Base-by-base conservation (phyloP, 176 grass and related monocot genomes). In the Zea luxurians region DNA sequence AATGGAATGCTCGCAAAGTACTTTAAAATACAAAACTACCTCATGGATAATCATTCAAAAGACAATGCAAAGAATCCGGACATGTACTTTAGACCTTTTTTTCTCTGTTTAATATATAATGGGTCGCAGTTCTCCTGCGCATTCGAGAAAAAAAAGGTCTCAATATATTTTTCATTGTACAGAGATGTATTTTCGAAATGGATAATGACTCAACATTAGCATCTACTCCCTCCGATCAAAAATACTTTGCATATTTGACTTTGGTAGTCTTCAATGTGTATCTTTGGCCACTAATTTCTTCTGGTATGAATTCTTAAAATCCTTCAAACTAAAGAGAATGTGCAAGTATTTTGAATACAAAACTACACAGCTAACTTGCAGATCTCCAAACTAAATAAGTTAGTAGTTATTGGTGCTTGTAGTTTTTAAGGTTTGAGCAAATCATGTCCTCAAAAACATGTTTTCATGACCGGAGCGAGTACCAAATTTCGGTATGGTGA, bases 1-100 rank as follows among this genome's bases (percentile, higher is more conserved):
- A 68, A 75, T 40, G 65, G 16, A 27, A 75, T 6, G 50, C 52
- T 81, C 69, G 36, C 78, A 69, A 68, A 45, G 47, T 34, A 83
- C 36, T 66, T 10, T 37, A 73, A 27, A 60, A 71, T 15, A 72
- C 17, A 77, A 65, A 1, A 61, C 10, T 27, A 55, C 59, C 6
- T 67, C 46, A 10, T 83, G 10, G 53, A 68, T 44, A 83, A 48
- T 7, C 50, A 59, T 79, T 40, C 10, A 63, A 62, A 53, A 4
- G 37, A 59, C 1, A 2, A 9, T 21, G 17, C 42, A 78, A 73
- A 78, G 72, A 74, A 20, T 42, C 13, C 45, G 3, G 49, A 15
- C 18, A 73, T 53, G 59, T 61, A 66, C 34, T 17, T 27, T 27
- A 27, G 27, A 27, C 27, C 27, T 27, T 27, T 27, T 27, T 27